These are phyloP conservation scores for Uncinocarpus reesii DNA, from an alignment of 2,329 filamentous ascomycete genomes.

Conservation along the genomic window DNA sequence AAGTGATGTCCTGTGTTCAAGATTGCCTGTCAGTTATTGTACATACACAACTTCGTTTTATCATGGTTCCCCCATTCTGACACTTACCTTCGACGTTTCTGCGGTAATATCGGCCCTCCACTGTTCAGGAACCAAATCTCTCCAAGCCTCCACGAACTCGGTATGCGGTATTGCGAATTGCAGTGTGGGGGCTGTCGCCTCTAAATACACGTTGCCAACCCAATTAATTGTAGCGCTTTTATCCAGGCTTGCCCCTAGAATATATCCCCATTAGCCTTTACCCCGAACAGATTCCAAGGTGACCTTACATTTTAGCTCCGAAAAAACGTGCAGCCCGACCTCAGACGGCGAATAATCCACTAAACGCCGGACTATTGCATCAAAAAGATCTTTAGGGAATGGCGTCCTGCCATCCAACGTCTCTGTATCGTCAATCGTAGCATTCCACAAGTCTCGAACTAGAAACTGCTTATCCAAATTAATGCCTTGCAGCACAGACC, in stretches of 20 bases:
- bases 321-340: constrained; percentile 18
- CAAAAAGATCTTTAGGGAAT: constrained; percentile 29
- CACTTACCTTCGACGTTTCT: constrained; percentile 28
- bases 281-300: neutral
- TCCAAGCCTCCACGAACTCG: constrained; percentile 33
- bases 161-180: constrained; percentile 25
- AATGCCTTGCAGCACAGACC: constrained; percentile 32
- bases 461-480: constrained; percentile 35
- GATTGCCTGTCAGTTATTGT: constrained; percentile 3
- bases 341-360: constrained; percentile 22
- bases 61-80: too few relatives aligned
- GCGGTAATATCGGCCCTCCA: constrained; percentile 32
- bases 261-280: constrained; percentile 4
- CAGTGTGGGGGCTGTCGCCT: constrained; percentile 28
- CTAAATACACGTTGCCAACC: constrained; percentile 34
- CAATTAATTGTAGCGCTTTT: constrained; percentile 27
- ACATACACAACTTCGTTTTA: too few relatives aligned
- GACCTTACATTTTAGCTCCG: constrained; percentile 31
- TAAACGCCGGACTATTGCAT: constrained; percentile 31
- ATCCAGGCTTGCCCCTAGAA: constrained; percentile 34
- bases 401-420: constrained; percentile 20
- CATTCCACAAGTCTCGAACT: constrained; percentile 33
- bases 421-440: constrained; percentile 29
- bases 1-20: constrained; percentile 24
- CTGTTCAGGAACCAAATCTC: constrained; percentile 35